Percentiles rank a stretch among this genome's conserved stretches.
These are phyloP conservation scores for Choiromyces venosus DNA, from an alignment of 495 filamentous ascomycete genomes.

Conservation along the genomic window DNA sequence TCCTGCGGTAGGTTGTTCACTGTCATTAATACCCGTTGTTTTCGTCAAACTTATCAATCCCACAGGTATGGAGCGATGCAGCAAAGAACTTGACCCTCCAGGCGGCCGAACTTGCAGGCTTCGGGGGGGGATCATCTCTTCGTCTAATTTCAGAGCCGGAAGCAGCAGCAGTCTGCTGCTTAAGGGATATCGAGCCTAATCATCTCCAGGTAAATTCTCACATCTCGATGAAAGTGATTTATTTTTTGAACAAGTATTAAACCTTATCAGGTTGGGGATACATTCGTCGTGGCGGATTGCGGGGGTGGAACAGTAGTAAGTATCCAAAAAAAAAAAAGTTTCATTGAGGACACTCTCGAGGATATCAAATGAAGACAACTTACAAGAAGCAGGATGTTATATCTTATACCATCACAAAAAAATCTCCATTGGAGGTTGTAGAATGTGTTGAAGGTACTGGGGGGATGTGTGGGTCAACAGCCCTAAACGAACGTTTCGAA, in stretches of 20 bases:
- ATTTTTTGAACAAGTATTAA: background rate
- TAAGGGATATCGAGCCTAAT: constrained; percentile 11
- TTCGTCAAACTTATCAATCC: constrained; percentile 11
- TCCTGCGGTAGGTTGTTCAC: constrained; percentile 20
- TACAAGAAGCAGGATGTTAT: constrained; percentile 43
- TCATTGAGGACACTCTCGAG: too few species aligned
- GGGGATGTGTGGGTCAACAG: constrained; percentile 21
- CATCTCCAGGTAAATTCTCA: constrained; percentile 11
- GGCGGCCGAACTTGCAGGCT: constrained; percentile 22
- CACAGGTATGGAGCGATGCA: constrained; percentile 23
- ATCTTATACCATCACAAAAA: constrained; percentile 49
- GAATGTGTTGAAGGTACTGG: constrained; percentile 19
- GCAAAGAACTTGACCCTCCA: constrained; percentile 21
- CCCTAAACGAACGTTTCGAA: constrained; percentile 27
- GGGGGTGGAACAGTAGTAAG: constrained; percentile 27
- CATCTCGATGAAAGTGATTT: constrained; percentile 43
- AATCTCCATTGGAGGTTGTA: constrained; percentile 33
- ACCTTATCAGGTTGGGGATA: constrained; percentile 17
- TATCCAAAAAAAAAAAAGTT: too few species aligned
- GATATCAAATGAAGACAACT: too few species aligned
- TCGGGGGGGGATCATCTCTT: constrained; percentile 1
- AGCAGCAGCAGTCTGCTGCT: constrained; percentile 22
- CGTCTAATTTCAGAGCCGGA: constrained; percentile 27
- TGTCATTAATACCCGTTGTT: background rate
- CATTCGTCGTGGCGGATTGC: constrained; percentile 25